Percentiles rank a stretch among this genome's conserved stretches.
Conservation (phyloP, 2,329 filamentous ascomycete genomes). For the Fusarium irregulare region DNA sequence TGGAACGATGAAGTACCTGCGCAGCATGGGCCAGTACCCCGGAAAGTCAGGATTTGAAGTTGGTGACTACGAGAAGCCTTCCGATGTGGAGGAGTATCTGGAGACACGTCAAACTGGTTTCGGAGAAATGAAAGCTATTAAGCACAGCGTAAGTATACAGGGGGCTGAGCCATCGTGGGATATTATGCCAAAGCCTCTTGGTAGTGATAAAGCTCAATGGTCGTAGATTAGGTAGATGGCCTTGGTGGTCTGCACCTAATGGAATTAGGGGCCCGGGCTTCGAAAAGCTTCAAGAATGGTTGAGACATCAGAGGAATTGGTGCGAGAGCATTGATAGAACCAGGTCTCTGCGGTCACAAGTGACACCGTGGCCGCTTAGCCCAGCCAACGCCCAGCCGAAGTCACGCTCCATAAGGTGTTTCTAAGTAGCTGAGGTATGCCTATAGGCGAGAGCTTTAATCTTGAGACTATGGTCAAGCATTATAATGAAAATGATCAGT, state of each 20-base stretch:
- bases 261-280: no score
- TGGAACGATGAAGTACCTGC: slow-evolving; percentile 1
- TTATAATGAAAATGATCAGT: no score
- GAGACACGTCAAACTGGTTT: not conserved
- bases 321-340: not conserved
- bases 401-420: not conserved
- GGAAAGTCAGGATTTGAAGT: not conserved
- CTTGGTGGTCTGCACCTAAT: no score
- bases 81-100: not conserved
- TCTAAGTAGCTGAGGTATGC: not conserved
- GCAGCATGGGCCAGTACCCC: not conserved
- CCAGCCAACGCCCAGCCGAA: not conserved
- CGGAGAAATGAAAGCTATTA: not conserved
- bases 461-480: no score
- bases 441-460: no score
- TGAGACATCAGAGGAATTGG: not conserved
- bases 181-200: not conserved
- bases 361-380: not conserved
- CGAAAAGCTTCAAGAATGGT: no score
- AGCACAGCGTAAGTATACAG: not conserved
- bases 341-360: not conserved
- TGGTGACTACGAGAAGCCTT: not conserved
- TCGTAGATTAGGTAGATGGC: not conserved
- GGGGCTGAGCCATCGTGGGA: not conserved
- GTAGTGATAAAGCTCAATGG: not conserved